Base-by-base conservation (phyloP, 2,329 filamentous ascomycete species). In the Aspergillus ustus region DNA sequence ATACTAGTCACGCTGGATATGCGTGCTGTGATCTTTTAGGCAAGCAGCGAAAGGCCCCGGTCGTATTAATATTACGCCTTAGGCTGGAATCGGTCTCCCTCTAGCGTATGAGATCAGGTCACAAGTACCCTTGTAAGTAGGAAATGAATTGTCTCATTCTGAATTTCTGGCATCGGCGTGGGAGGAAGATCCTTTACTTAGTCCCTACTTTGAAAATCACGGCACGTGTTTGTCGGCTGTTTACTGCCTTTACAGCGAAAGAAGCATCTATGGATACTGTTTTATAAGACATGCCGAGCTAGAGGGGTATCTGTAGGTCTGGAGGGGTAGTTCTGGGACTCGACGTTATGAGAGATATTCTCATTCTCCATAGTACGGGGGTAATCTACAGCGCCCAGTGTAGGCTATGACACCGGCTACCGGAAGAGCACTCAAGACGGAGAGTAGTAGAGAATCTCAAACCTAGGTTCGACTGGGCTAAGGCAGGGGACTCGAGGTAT, bases 1-100 rank as follows among this genome's bases (percentile, higher is more conserved):
- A 45, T 48, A 15, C 34, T 40, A 40, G 25, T 45, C 49, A n/a
- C 28, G 13, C 11, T 8, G 28, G 52, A 55, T 54, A 55, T 50
- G 34, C 52, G 55, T 28, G 43, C 25, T 50, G 45, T 34, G 52
- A 55, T 55, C 45, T 19, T n/a, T 45, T 59, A 5, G 31, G 20
- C 28, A 22, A 22, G 29, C 22, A 37, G 20, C 19, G 37, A 37
- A 34, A 7, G 43, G 20, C n/a, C 28, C 13, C 7, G 34, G 34
- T 40, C 34, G 11, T 40, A 40, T 40, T 40, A 40, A 15, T 40
- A 40, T 40, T 40, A 40, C 15, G 44, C 37, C 15, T 7, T 34
- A 52, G 20, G 51, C 15, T 44, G 22, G 52, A 31, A 50, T 25
- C 46, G 20, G 34, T 40, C 3, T 17, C 34, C 9, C 34, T 40